A percentile compares a stretch with the other conserved stretches of the same genome.
phyloP scores from a whole-genome alignment of 2,329 filamentous ascomycete species.

The Alternaria metachromatica region DNA sequence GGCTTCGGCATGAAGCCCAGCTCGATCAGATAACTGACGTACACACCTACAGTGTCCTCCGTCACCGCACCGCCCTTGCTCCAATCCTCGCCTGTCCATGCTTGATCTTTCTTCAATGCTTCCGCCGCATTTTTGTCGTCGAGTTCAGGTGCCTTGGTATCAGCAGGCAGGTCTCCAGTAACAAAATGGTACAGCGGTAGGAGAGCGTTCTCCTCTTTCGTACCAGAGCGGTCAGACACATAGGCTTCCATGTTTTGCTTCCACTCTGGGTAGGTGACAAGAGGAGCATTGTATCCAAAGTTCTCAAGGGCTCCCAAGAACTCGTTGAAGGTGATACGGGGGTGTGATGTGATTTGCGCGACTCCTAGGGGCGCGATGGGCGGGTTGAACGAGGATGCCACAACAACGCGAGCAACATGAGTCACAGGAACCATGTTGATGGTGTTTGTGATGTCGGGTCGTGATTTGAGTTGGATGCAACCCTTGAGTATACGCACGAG shows the following conservation, averaged over 20 bases:
- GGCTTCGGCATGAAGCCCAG: conserved; percentile 65
- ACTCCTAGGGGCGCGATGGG: conserved; percentile 65
- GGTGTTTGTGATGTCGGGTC: conserved; percentile 82
- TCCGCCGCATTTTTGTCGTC: conserved; percentile 73
- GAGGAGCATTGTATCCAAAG: conserved; percentile 75
- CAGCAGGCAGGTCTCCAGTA: conserved; percentile 71
- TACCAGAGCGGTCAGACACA: conserved; percentile 62
- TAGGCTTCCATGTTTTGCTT: conserved; percentile 70
- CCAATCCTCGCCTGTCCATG: conserved; percentile 65
- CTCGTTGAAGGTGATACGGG: conserved; percentile 77
- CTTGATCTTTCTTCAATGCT: conserved; percentile 68
- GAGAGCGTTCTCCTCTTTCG: conserved; percentile 73
- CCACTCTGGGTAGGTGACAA: conserved; percentile 74
- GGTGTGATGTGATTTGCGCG: conserved; percentile 80
- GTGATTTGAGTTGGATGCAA: conserved; percentile 76
- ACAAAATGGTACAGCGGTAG: conserved; percentile 76
- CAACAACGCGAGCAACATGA: conserved; percentile 81
- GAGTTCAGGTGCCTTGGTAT: conserved; percentile 75
- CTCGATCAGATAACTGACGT: conserved; percentile 67
- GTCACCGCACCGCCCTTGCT: conserved; percentile 64
- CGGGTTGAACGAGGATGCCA: conserved; percentile 73
- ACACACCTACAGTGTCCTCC: conserved; percentile 67
- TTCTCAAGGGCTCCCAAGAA: conserved; percentile 73
- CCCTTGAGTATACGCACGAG: conserved; percentile 86
- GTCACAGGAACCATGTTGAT: conserved; percentile 89